Percentiles rank a stretch among this genome's conserved stretches.
Evolutionary conservation across 176 grass and related monocot species (phyloP).

Genomic region (Carex cristatella): DNA sequence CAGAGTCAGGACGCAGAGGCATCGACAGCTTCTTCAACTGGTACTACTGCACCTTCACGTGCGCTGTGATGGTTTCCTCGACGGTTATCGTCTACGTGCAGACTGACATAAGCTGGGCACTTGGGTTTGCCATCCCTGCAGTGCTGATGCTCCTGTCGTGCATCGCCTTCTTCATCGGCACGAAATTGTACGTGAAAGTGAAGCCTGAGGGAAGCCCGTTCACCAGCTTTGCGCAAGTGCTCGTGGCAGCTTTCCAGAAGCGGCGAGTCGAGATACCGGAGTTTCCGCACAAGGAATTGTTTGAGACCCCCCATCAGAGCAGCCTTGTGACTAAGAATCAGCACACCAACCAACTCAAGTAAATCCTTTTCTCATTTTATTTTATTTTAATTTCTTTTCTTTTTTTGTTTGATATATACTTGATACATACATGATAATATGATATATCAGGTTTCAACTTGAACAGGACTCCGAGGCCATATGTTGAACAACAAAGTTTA

Average conservation of each 20-base stretch:
- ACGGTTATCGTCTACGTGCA: conserved; percentile 78
- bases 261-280: conserved; percentile 4
- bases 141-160: conserved; percentile 49
- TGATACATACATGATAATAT: too few species aligned
- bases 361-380: neutral
- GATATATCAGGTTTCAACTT: neutral
- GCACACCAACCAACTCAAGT: conserved; percentile 52
- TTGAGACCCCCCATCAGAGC: conserved; percentile 53
- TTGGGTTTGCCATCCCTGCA: conserved; percentile 50
- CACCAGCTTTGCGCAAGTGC: conserved; percentile 37
- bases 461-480: neutral
- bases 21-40: conserved; percentile 80
- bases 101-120: conserved; percentile 46
- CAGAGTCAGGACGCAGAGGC: neutral
- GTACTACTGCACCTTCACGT: conserved; percentile 68
- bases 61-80: conserved; percentile 50
- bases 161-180: conserved; percentile 47
- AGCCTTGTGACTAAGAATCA: conserved; percentile 45
- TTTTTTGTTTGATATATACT: neutral
- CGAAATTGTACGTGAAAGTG: conserved; percentile 39
- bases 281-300: neutral
- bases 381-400: neutral
- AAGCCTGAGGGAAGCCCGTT: conserved; percentile 56
- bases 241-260: conserved; percentile 45
- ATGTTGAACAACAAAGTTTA: neutral